Percentiles rank a stretch among this genome's conserved stretches.
These are phyloP conservation scores for Solanum etuberosum DNA, from an alignment of 257 asterid species.

Conservation along the genomic window DNA sequence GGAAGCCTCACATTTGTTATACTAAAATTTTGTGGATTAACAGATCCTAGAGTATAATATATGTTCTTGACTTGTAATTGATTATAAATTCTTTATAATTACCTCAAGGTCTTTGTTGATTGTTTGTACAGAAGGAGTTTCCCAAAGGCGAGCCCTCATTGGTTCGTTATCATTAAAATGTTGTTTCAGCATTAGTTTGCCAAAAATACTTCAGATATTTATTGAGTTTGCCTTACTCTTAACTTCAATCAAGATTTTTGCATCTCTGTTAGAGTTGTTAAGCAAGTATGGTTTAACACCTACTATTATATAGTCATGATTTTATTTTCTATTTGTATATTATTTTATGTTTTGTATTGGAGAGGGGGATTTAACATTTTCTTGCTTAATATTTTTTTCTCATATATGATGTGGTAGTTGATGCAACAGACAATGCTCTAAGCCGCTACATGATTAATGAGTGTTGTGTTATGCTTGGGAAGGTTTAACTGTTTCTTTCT, in stretches of 20 bases:
- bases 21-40: too few species aligned
- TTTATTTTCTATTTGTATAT: neutral
- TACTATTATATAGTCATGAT: neutral
- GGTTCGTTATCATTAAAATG: neutral
- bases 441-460: conserved; percentile 95
- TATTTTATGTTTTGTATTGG: neutral
- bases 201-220: neutral
- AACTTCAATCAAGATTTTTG: neutral
- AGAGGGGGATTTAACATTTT: conserved; percentile 2
- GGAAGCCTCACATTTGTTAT: neutral
- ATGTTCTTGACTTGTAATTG: neutral
- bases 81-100: neutral
- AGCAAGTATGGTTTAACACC: too few species aligned
- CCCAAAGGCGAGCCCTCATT: conserved; percentile 44
- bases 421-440: conserved; percentile 90
- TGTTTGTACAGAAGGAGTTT: conserved; percentile 27
- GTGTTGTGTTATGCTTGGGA: conserved; percentile 78
- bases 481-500: conserved; percentile 34
- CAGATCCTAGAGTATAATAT: neutral
- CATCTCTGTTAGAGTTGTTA: neutral
- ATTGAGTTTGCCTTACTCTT: neutral
- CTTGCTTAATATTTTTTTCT: conserved; percentile 2
- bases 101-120: conserved; percentile 39
- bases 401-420: conserved; percentile 85
- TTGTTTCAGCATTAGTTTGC: neutral